Conservation (phyloP, 1,139 yeast genomes). For the Taiozyma sp. region DNA sequence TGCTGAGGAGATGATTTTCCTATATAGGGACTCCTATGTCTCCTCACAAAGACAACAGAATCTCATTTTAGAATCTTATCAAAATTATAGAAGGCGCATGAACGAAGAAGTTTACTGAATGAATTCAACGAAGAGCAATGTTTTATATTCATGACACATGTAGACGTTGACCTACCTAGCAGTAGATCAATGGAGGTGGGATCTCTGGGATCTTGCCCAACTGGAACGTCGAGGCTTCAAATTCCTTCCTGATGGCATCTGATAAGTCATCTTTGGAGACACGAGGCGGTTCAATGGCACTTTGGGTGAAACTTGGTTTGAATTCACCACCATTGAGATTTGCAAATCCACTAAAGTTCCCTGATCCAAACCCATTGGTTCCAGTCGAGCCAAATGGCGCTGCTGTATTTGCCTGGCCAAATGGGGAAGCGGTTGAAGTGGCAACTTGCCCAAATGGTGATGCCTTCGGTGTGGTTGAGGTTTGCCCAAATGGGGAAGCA, state of each 20-base stretch:
- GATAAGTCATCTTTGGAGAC: slow-evolving; percentile 36
- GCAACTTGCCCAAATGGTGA: slow-evolving; percentile 15
- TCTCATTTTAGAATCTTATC: slow-evolving; percentile 16
- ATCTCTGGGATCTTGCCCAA: slow-evolving; percentile 75
- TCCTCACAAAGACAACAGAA: slow-evolving; percentile 16
- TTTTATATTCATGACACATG: neutral
- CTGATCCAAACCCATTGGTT: slow-evolving; percentile 4
- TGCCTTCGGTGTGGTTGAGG: neutral
- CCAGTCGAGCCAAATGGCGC: neutral
- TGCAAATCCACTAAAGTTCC: slow-evolving; percentile 1
- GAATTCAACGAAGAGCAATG: neutral
- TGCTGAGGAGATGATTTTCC: slow-evolving; percentile 46
- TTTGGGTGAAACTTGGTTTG: slow-evolving; percentile 27
- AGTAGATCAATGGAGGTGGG: slow-evolving; percentile 62
- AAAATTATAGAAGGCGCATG: slow-evolving; percentile 13
- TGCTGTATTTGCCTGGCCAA: neutral
- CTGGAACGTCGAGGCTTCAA: slow-evolving; percentile 45
- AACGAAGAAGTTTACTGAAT: slow-evolving; percentile 4
- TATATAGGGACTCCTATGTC: slow-evolving; percentile 51
- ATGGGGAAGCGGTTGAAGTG: neutral
- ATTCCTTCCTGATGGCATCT: slow-evolving; percentile 41
- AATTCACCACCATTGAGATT: slow-evolving; percentile 5
- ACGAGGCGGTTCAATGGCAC: slow-evolving; percentile 30
- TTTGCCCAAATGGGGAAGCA: slow-evolving; percentile 23
- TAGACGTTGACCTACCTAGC: slow-evolving; percentile 23